Percentiles rank a stretch among this genome's conserved stretches.
phyloP scores from a whole-genome alignment of 139 green algal species.

The Parachlorella kessleri region DNA sequence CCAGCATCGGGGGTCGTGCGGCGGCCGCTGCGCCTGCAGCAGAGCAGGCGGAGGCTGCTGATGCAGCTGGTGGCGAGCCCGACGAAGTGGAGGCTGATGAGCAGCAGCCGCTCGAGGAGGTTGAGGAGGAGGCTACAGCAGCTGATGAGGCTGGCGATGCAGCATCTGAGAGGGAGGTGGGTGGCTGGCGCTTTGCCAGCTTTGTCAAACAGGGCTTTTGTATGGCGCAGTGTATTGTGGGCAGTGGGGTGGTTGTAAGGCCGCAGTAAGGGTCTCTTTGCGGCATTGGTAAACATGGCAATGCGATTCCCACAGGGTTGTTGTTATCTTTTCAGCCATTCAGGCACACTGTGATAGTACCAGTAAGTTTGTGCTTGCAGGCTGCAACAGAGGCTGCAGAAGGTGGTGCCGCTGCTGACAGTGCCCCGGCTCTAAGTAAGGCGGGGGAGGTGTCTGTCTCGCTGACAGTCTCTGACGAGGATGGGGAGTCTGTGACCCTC shows the following conservation, averaged over 20 bases:
- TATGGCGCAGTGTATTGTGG: too few species aligned
- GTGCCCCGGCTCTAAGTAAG: neutral
- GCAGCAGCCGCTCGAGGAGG: neutral
- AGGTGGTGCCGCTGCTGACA: neutral
- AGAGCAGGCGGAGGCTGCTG: neutral
- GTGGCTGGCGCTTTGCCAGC: neutral
- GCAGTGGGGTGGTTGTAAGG: too few species aligned
- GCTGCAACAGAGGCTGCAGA: neutral
- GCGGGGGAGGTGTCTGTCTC: conserved; percentile 10
- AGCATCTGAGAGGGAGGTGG: neutral
- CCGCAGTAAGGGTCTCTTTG: too few species aligned
- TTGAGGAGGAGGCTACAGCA: neutral
- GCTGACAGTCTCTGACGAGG: conserved; percentile 20
- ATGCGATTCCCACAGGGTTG: neutral
- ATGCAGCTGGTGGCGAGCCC: neutral
- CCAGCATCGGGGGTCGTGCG: conserved; percentile 30
- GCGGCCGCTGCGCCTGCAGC: conserved; percentile 1
- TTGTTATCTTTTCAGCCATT: neutral
- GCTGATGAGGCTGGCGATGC: too few species aligned
- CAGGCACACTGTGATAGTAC: too few species aligned
- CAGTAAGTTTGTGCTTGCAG: too few species aligned
- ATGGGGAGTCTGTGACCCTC: conserved; percentile 9
- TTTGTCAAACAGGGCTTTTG: neutral
- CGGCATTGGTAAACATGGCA: neutral
- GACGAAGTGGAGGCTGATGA: neutral